Percentiles rank a stretch among this genome's conserved stretches.
Conservation (phyloP, 2,329 filamentous ascomycete species). For the Pseudodiploospora longispora region DNA sequence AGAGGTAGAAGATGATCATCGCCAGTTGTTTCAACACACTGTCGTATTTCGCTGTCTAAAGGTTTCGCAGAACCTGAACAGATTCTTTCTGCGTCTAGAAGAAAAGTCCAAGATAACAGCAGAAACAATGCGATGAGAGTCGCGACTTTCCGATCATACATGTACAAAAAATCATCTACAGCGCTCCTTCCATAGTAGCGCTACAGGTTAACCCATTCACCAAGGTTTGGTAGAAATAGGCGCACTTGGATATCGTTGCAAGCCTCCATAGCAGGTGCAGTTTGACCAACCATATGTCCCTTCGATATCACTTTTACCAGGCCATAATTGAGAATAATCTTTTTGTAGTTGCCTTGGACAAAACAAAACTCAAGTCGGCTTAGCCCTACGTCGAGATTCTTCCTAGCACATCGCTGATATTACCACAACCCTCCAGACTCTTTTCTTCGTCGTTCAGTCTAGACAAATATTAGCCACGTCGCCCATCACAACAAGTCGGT, state of each 20-base stretch:
- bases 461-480: not conserved
- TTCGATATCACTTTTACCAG: not conserved
- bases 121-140: too few relatives aligned
- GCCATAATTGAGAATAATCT: not conserved
- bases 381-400: not conserved
- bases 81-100: too few relatives aligned
- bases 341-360: too few relatives aligned
- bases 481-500: not conserved
- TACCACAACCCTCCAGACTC: conserved; percentile 13
- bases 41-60: not conserved
- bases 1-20: not conserved
- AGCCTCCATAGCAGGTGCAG: not conserved
- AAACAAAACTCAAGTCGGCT: not conserved
- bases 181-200: too few relatives aligned
- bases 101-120: too few relatives aligned
- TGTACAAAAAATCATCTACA: too few relatives aligned
- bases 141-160: too few relatives aligned
- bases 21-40: not conserved
- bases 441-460: conserved; percentile 16
- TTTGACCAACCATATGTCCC: not conserved
- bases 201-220: too few relatives aligned
- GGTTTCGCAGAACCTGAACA: not conserved
- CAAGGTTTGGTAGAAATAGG: not conserved
- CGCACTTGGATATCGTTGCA: not conserved
- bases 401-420: not conserved